These are phyloP conservation scores for Nidularia pulvinata DNA, from an alignment of 768 basidiomycete species.

Conservation along the genomic window DNA sequence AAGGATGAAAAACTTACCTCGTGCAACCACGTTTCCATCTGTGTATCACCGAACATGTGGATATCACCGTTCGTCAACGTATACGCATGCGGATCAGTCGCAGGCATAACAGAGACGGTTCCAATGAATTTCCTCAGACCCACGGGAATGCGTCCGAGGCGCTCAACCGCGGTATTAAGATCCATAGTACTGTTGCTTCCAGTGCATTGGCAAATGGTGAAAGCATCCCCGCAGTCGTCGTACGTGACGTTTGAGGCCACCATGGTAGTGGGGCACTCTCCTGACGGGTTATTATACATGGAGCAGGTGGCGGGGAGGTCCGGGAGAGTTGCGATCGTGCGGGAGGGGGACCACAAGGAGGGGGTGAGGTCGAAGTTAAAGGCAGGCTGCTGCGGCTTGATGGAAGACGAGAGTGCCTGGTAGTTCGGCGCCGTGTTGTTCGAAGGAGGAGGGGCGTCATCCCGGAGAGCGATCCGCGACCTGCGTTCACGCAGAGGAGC, in stretches of 20 bases:
- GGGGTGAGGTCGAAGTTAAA: conserved; percentile 13
- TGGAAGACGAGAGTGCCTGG: background rate
- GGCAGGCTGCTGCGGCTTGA: conserved; percentile 12
- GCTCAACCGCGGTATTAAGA: conserved; percentile 17
- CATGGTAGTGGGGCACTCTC: conserved; percentile 16
- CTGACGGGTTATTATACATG: conserved; percentile 4
- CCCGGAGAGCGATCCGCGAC: background rate
- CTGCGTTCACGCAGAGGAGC: background rate
- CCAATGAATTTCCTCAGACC: conserved; percentile 24
- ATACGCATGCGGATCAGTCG: conserved; percentile 17
- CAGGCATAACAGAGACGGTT: conserved; percentile 15
- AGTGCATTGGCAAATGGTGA: conserved; percentile 21
- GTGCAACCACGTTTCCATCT: conserved; percentile 24
- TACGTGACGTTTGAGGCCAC: conserved; percentile 20
- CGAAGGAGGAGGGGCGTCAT: background rate
- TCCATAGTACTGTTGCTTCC: conserved; percentile 17
- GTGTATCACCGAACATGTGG: conserved; percentile 22
- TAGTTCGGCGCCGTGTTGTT: background rate
- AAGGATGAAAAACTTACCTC: conserved; percentile 13
- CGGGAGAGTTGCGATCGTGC: conserved; percentile 4
- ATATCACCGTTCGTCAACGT: conserved; percentile 26
- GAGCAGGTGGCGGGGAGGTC: conserved; percentile 13
- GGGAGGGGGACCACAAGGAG: conserved; percentile 8
- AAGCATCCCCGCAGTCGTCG: conserved; percentile 20
- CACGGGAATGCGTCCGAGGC: conserved; percentile 23